Evolutionary conservation across 495 filamentous ascomycete species (phyloP).

Genomic region (Staphylotrichum tortipilum): DNA sequence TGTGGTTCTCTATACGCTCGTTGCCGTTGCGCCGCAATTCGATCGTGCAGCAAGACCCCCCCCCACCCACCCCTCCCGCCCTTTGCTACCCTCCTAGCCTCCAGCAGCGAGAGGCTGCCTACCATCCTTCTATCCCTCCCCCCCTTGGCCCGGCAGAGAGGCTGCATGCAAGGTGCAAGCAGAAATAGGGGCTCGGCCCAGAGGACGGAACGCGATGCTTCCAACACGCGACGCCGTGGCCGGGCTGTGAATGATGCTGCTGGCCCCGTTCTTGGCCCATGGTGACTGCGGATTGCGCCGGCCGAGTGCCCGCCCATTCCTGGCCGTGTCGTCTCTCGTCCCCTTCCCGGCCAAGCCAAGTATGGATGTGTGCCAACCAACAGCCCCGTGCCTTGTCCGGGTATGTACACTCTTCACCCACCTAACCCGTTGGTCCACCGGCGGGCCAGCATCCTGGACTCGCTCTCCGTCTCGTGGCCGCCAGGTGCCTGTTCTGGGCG

Average conservation of each 20-base stretch:
- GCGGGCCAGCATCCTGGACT: background rate
- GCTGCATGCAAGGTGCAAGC: slow-evolving; percentile 4
- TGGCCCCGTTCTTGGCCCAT: background rate
- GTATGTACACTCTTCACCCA: background rate
- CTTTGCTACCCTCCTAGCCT: too few relatives aligned
- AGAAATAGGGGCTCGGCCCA: slow-evolving; percentile 2
- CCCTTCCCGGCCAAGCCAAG: background rate
- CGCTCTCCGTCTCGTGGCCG: background rate
- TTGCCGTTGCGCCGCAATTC: background rate
- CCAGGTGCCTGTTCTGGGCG: background rate
- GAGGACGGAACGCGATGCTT: too few relatives aligned
- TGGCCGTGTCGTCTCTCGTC: background rate
- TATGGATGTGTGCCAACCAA: background rate
- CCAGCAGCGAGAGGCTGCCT: background rate
- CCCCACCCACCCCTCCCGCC: background rate
- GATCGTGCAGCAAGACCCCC: background rate
- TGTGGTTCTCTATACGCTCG: background rate
- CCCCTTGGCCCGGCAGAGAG: background rate
- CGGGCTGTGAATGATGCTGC: too few relatives aligned
- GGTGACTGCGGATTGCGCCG: slow-evolving; percentile 4
- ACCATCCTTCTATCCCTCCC: background rate
- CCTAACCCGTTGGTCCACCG: background rate
- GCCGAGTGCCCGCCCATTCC: background rate
- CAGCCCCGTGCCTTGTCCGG: background rate
- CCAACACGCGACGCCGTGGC: too few relatives aligned